A percentile compares a stretch with the other conserved stretches of the same genome.
These are phyloP conservation scores for Globisporangium emineosum DNA, from an alignment of 352 stramenopile genomes.

Conservation along the genomic window DNA sequence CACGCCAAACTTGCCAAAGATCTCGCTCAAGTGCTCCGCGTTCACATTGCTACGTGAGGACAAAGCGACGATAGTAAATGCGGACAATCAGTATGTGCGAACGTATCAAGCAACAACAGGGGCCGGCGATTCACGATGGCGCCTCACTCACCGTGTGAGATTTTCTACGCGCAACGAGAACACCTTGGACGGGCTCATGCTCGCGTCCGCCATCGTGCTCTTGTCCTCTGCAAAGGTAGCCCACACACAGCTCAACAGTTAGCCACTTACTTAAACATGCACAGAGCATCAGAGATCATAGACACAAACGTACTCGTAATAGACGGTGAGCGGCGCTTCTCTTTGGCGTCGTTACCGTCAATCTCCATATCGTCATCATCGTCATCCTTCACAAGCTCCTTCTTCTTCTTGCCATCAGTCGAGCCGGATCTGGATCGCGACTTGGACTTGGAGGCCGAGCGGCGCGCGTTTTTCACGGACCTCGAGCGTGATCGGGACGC, in stretches of 20 bases:
- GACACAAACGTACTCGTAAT: not conserved
- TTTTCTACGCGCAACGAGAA: slow-evolving; percentile 70
- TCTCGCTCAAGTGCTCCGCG: slow-evolving; percentile 75
- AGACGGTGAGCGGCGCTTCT: slow-evolving; percentile 6
- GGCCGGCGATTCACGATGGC: no score
- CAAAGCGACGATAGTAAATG: not conserved
- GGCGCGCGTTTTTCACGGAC: not conserved
- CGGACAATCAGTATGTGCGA: not conserved
- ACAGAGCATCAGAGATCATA: no score
- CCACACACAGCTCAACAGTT: not conserved
- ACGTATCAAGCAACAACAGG: not conserved
- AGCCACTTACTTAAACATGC: not conserved
- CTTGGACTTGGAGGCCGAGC: not conserved
- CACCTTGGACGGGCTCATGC: slow-evolving; percentile 21
- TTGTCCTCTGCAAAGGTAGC: slow-evolving; percentile 6
- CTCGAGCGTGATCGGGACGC: slow-evolving; percentile 5
- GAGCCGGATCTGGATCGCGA: slow-evolving; percentile 10
- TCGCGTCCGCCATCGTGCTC: slow-evolving; percentile 5
- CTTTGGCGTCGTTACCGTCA: not conserved
- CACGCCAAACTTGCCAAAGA: slow-evolving; percentile 84
- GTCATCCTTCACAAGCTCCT: not conserved
- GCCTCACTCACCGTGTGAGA: slow-evolving; percentile 60
- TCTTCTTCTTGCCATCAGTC: not conserved
- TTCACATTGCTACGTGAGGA: slow-evolving; percentile 56
- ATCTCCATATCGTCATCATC: not conserved